Conservation (phyloP, 768 basidiomycete species). For the Rubroboletus satanas region DNA sequence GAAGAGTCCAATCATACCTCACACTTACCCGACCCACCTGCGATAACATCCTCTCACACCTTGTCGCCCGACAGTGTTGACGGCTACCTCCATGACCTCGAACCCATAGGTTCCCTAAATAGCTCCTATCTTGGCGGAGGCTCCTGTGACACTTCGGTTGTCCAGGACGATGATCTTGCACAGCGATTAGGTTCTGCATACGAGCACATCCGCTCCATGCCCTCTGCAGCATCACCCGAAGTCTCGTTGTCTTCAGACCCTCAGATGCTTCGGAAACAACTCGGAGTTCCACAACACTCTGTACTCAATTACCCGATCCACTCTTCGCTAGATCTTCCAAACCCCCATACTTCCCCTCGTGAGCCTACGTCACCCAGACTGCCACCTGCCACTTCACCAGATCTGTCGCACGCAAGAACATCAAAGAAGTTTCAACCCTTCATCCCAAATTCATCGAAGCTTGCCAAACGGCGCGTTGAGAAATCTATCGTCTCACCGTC, state of each 20-base stretch:
- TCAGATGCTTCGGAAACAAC: conserved; percentile 24
- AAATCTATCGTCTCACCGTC: neutral
- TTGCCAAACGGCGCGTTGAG: conserved; percentile 2
- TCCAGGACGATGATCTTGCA: conserved; percentile 17
- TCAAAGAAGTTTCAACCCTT: neutral
- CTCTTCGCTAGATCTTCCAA: conserved; percentile 21
- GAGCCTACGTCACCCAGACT: neutral
- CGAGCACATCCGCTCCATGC: conserved; percentile 23
- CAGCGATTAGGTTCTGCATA: conserved; percentile 24
- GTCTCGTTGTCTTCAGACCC: conserved; percentile 24
- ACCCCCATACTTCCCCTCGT: conserved; percentile 16
- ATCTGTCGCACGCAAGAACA: neutral
- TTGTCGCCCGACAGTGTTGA: neutral
- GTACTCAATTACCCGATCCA: conserved; percentile 21
- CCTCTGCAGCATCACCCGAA: conserved; percentile 6
- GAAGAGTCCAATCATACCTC: neutral
- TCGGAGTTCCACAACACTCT: conserved; percentile 31
- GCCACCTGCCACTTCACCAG: neutral
- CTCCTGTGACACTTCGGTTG: neutral
- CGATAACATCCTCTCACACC: neutral
- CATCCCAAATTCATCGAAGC: conserved; percentile 1
- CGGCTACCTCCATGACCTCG: neutral
- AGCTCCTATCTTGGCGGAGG: neutral
- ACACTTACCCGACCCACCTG: neutral
- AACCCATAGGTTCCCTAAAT: neutral